phyloP scores from a whole-genome alignment of 805 yeast genomes.

The Priceomyces haplophilus region DNA sequence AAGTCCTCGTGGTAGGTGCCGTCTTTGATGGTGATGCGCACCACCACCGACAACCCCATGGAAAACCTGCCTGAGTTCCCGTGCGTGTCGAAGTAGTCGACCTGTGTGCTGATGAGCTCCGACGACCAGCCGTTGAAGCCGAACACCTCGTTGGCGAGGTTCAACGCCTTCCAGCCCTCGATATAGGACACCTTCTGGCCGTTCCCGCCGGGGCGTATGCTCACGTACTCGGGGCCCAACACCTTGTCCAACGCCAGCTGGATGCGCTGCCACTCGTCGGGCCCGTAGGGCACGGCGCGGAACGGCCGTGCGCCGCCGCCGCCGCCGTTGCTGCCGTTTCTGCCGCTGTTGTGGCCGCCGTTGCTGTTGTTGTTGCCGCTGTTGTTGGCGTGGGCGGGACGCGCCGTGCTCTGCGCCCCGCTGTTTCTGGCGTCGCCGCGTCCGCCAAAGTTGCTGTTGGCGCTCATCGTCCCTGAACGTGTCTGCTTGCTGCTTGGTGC shows the following conservation, averaged over 20 bases:
- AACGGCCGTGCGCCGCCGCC: conserved; percentile 3
- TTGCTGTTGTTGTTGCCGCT: background rate
- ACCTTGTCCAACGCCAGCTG: conserved; percentile 34
- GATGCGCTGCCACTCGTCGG: conserved; percentile 33
- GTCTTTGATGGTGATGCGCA: conserved; percentile 70
- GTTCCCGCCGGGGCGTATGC: conserved; percentile 74
- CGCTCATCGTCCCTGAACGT: background rate
- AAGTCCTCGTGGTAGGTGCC: conserved; percentile 79
- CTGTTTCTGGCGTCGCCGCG: background rate
- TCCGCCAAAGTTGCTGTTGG: background rate
- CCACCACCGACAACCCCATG: conserved; percentile 68
- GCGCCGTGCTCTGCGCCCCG: background rate
- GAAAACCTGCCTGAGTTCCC: conserved; percentile 51
- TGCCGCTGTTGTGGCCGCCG: background rate
- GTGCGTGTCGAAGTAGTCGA: conserved; percentile 68
- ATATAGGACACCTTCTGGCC: conserved; percentile 66
- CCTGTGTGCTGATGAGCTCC: conserved; percentile 60
- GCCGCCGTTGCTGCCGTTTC: background rate
- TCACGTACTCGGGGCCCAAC: conserved; percentile 75
- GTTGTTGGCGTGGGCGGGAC: background rate
- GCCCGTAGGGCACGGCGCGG: conserved; percentile 27
- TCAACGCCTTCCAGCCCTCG: conserved; percentile 82
- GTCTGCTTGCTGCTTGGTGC: too few relatives aligned
- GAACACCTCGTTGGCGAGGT: conserved; percentile 75
- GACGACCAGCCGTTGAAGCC: conserved; percentile 85